phyloP scores from a whole-genome alignment of 805 yeast species.

The Hanseniaspora mollemarum region DNA sequence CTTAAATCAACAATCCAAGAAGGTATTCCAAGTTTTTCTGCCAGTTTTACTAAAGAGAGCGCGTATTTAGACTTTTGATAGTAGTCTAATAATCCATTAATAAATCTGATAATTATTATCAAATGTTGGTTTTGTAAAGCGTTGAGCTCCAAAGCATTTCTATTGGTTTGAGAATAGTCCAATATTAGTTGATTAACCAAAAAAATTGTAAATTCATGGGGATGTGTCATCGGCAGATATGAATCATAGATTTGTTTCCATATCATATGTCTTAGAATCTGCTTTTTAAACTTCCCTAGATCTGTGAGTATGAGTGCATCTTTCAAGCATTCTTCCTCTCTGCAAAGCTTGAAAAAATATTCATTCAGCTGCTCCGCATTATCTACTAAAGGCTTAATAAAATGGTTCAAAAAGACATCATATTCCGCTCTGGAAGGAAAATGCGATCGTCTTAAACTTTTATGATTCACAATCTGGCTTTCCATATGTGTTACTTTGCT shows the following conservation, averaged over 20 bases:
- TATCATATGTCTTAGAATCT: constrained; percentile 12
- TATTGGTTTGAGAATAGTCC: not conserved
- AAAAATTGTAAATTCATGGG: constrained; percentile 7
- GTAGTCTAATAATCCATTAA: constrained; percentile 83
- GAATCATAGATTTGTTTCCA: constrained; percentile 9
- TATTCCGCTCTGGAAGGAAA: not conserved
- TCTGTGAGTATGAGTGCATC: not conserved
- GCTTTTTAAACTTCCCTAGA: constrained; percentile 4
- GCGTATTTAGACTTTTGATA: constrained; percentile 70
- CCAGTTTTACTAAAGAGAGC: constrained; percentile 64
- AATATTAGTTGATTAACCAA: constrained; percentile 4
- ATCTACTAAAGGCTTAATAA: constrained; percentile 4
- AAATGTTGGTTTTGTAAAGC: constrained; percentile 30
- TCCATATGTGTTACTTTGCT: not conserved
- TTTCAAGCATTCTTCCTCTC: not conserved
- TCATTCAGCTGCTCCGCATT: not conserved
- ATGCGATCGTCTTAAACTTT: constrained; percentile 4
- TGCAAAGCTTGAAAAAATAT: not conserved
- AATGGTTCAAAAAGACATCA: constrained; percentile 1
- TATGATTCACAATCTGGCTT: not conserved
- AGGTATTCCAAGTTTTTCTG: constrained; percentile 58
- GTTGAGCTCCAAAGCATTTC: not conserved
- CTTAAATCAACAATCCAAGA: constrained; percentile 77
- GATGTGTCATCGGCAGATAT: constrained; percentile 13
- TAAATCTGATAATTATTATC: constrained; percentile 71